Base-by-base conservation (phyloP, 805 yeast genomes). In the Yarrowia phangngaensis region DNA sequence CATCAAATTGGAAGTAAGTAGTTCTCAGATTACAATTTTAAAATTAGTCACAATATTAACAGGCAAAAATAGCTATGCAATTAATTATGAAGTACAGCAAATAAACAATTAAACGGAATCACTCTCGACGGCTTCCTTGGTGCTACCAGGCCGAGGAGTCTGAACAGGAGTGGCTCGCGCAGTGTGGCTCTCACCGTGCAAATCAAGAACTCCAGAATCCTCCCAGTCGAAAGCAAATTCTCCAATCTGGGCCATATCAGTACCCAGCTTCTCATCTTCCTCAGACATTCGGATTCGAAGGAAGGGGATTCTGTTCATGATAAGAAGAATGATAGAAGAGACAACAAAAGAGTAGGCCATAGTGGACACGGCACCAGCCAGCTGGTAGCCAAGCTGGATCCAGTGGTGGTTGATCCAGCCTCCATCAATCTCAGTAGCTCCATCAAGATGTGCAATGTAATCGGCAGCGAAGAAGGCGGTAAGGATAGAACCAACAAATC, bases 381-480 rank as follows among this genome's bases (percentile, higher is more conserved):
- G 72, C 72, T 90, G 97, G 72, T 82, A 87, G 54, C 97, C 96
- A 53, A 90, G 79, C 72, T 90, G 97, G 50, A 70, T 76, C 68
- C 75, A 90, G 74, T 89, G 80, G 63, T 86, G 89, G 74, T 86
- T 87, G 60, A 90, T 69, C 97, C 97, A 90, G 53, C 97, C 97
- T 60, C 95, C 95, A 20, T 63, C 72, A 56, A 84, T 84, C 13
- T 71, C 75, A 9, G 78, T 66, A 15, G 60, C 48, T 49, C 87
- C 94, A 61, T 89, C 95, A 11, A 84, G 65, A 32, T 86, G 88
- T 36, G 94, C 82, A 57, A 89, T 80, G 68, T 89, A 87, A 69
- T 88, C 94, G 50, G 95, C 95, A 28, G 97, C 95, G 64, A 90
- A 89, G 56, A 90, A 72, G 64, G 95, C 97, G 20, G 97, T 89